Percentiles rank a stretch among this genome's conserved stretches.
phyloP scores from a whole-genome alignment of 768 basidiomycete species.

The Mycena chlorophos region DNA sequence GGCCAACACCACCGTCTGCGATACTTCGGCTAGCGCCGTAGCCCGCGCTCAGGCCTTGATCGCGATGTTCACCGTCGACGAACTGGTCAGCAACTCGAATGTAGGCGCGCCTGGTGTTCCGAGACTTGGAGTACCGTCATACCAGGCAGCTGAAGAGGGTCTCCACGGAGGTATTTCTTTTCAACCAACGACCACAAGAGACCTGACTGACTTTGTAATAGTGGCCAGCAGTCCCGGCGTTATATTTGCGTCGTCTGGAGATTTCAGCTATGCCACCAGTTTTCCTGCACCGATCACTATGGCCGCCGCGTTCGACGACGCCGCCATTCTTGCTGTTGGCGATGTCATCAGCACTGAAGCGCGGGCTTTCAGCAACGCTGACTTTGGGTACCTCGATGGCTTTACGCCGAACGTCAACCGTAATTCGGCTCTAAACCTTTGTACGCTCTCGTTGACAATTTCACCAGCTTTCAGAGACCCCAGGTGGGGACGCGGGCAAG shows the following conservation, averaged over 20 bases:
- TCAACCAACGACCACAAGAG: slow-evolving; percentile 3
- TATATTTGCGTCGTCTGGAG: slow-evolving; percentile 46
- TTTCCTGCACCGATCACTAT: slow-evolving; percentile 58
- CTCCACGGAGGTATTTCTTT: slow-evolving; percentile 39
- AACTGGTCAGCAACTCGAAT: slow-evolving; percentile 52
- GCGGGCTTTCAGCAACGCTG: slow-evolving; percentile 57
- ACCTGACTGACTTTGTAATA: slow-evolving; percentile 17
- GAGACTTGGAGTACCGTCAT: slow-evolving; percentile 52
- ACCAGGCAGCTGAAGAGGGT: slow-evolving; percentile 62
- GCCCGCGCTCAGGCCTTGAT: slow-evolving; percentile 51
- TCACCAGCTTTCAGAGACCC: slow-evolving; percentile 54
- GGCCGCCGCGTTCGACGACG: slow-evolving; percentile 55
- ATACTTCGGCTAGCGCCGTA: slow-evolving; percentile 42
- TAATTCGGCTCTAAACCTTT: not conserved
- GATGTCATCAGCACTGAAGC: slow-evolving; percentile 55
- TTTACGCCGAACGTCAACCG: slow-evolving; percentile 57
- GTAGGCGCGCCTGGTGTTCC: slow-evolving; percentile 52
- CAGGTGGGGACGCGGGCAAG: slow-evolving; percentile 62
- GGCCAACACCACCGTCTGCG: slow-evolving; percentile 46
- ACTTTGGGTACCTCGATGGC: slow-evolving; percentile 52
- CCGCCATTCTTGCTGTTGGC: slow-evolving; percentile 47
- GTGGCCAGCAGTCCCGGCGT: slow-evolving; percentile 54
- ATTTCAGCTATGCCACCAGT: slow-evolving; percentile 58
- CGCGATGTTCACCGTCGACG: slow-evolving; percentile 47
- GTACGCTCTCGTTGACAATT: slow-evolving; percentile 20